Evolutionary conservation across 148 eudicot genomes (phyloP).

Genomic region (Mesembryanthemum crystallinum): DNA sequence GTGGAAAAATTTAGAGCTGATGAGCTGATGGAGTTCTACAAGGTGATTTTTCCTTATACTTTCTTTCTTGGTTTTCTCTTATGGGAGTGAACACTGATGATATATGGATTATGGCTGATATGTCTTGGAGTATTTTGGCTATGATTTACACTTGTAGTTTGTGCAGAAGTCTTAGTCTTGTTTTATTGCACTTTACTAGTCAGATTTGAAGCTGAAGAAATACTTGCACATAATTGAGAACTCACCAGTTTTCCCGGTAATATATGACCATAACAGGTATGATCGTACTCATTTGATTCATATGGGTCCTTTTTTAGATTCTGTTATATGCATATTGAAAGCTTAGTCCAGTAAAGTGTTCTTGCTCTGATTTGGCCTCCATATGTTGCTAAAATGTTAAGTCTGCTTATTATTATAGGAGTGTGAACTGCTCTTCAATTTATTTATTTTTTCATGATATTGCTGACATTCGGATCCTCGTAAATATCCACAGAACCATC

Average conservation of each 20-base stretch:
- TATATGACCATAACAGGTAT: constrained; percentile 82
- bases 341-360: background rate
- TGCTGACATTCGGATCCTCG: constrained; percentile 5
- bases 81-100: background rate
- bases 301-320: background rate
- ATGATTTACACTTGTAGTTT: background rate
- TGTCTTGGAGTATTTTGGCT: too few relatives aligned
- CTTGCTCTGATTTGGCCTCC: too few relatives aligned
- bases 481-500: constrained; percentile 63
- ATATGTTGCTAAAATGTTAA: background rate
- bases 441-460: background rate
- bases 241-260: constrained; percentile 84
- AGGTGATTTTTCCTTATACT: constrained; percentile 38
- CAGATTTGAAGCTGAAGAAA: constrained; percentile 93
- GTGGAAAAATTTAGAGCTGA: constrained; percentile 70
- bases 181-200: constrained; percentile 43
- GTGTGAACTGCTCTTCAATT: background rate
- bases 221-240: constrained; percentile 85
- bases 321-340: background rate
- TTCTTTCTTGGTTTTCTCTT: background rate
- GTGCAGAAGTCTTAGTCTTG: background rate
- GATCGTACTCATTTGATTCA: constrained; percentile 5
- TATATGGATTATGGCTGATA: background rate
- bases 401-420: background rate
- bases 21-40: constrained; percentile 89